Percentiles rank a stretch among this genome's conserved stretches.
These are phyloP conservation scores for Boletellus ananiceps DNA, from an alignment of 768 basidiomycete genomes.

Conservation along the genomic window DNA sequence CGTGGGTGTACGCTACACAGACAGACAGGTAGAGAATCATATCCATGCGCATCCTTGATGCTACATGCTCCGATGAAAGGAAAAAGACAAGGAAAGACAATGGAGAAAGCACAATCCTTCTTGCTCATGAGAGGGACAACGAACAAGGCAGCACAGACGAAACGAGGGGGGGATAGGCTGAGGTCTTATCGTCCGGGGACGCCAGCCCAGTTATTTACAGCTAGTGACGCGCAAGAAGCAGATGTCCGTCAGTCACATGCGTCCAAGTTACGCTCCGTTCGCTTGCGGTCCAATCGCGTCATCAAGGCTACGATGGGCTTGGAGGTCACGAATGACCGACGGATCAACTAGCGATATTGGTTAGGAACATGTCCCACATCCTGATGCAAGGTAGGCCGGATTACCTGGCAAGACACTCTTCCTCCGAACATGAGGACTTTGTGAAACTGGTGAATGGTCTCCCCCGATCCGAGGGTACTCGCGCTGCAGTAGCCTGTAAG, in stretches of 20 bases:
- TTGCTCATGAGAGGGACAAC: conserved; percentile 13
- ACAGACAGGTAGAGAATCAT: conserved; percentile 15
- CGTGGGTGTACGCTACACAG: conserved; percentile 26
- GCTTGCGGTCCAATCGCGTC: conserved; percentile 37
- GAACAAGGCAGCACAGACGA: conserved; percentile 15
- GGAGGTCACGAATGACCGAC: conserved; percentile 80
- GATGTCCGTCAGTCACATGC: conserved; percentile 13
- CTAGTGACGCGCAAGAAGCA: conserved; percentile 15
- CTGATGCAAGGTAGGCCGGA: conserved; percentile 8
- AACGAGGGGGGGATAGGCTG: conserved; percentile 18
- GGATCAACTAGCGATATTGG: conserved; percentile 64
- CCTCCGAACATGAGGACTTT: conserved; percentile 81
- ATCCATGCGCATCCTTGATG: conserved; percentile 25
- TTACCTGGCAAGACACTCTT: conserved; percentile 92
- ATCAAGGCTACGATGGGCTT: conserved; percentile 81
- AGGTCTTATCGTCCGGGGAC: conserved; percentile 20
- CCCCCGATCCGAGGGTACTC: conserved; percentile 63
- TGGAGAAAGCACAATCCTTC: conserved; percentile 10
- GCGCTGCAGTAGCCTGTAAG: conserved; percentile 40
- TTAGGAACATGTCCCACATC: conserved; percentile 10
- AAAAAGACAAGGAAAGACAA: conserved; percentile 7
- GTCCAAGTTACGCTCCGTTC: conserved; percentile 25
- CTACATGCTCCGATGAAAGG: conserved; percentile 20
- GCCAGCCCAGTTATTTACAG: conserved; percentile 22
- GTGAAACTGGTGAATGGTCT: conserved; percentile 53